Percentiles rank a stretch among this genome's conserved stretches.
phyloP scores from a whole-genome alignment of 352 stramenopile genomes.

The Pseudoperonospora humuli region DNA sequence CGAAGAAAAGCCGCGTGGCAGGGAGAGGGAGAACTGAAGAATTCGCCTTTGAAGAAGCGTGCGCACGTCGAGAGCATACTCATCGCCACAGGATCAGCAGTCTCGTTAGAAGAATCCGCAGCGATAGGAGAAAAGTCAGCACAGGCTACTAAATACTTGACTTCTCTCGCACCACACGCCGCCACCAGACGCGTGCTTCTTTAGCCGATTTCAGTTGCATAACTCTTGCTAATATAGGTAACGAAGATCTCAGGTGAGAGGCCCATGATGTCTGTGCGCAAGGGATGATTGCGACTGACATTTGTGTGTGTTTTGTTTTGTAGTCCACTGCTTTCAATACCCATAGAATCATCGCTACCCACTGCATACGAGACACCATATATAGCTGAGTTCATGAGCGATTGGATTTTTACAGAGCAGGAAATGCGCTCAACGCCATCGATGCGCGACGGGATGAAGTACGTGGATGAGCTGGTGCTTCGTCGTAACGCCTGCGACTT shows the following conservation, averaged over 20 bases:
- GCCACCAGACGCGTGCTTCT: conserved; percentile 16
- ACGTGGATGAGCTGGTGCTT: conserved; percentile 56
- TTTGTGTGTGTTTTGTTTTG: conserved; percentile 2
- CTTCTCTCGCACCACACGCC: conserved; percentile 11
- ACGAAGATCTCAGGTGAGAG: no score
- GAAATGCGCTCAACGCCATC: conserved; percentile 65
- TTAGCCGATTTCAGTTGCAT: no score
- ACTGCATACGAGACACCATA: background rate
- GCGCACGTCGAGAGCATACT: conserved; percentile 7
- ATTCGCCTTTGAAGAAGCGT: conserved; percentile 22
- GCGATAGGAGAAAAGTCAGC: conserved; percentile 9
- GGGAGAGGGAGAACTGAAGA: conserved; percentile 24
- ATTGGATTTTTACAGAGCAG: conserved; percentile 75
- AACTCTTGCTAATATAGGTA: no score
- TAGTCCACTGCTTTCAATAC: conserved; percentile 9
- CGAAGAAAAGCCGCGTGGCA: conserved; percentile 25
- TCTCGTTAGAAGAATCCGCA: conserved; percentile 5
- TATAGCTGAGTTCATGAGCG: conserved; percentile 8
- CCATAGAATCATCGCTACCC: background rate
- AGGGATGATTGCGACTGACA: no score
- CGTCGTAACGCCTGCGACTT: conserved; percentile 76
- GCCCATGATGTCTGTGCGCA: no score
- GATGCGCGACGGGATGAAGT: conserved; percentile 68
- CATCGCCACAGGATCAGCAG: background rate
- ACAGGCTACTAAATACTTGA: conserved; percentile 5